Evolutionary conservation across 1,284 basidiomycete species (phyloP).

Genomic region (Ustilago bromivora): DNA sequence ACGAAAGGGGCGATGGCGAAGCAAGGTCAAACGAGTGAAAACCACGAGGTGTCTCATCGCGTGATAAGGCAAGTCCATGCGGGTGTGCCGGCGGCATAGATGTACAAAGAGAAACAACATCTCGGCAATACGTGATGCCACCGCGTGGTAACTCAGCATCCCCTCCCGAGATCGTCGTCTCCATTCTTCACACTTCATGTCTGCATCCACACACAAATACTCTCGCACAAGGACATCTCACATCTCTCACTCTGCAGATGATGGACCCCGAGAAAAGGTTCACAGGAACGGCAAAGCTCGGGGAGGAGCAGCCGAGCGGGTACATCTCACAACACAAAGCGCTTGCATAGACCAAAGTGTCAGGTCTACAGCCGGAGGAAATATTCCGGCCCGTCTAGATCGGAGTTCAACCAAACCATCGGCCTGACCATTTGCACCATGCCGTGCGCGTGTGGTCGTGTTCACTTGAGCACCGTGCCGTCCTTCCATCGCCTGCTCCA

Average conservation of each 20-base stretch:
- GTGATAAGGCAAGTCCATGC: constrained; percentile 8
- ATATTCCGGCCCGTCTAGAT: constrained; percentile 2
- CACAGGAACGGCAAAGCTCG: constrained; percentile 8
- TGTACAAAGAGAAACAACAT: background rate
- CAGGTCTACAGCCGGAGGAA: background rate
- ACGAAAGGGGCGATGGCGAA: background rate
- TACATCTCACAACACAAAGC: background rate
- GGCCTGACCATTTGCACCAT: background rate
- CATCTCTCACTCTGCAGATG: background rate
- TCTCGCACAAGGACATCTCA: background rate
- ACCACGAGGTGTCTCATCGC: constrained; percentile 1
- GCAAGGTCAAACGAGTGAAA: constrained; percentile 5
- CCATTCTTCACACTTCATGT: background rate
- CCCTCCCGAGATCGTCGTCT: background rate
- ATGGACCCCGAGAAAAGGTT: background rate
- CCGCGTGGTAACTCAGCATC: background rate
- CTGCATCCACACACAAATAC: background rate
- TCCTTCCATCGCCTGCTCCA: too few species aligned
- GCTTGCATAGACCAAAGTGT: background rate
- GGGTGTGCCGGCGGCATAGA: constrained; percentile 9
- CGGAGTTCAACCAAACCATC: background rate
- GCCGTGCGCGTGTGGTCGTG: background rate
- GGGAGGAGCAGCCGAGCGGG: background rate
- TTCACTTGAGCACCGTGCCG: background rate
- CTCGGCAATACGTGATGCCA: background rate